Evolutionary conservation across 768 basidiomycete species (phyloP).

Genomic region (Vishniacozyma victoriae): DNA sequence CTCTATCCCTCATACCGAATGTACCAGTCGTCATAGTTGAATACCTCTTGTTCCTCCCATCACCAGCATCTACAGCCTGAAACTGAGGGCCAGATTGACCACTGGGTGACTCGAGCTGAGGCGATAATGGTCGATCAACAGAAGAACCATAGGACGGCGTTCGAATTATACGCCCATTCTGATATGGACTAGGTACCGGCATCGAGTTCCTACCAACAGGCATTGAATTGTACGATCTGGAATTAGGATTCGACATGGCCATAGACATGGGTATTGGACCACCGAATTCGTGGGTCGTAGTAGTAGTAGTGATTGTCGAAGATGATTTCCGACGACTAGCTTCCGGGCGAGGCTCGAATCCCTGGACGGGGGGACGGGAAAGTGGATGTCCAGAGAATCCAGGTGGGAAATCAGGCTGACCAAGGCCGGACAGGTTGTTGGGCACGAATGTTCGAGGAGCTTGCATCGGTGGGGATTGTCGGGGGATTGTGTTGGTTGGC

Average conservation of each 20-base stretch:
- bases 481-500: background rate
- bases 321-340: constrained; percentile 19
- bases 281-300: constrained; percentile 19
- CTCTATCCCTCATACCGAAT: constrained; percentile 14
- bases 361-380: constrained; percentile 11
- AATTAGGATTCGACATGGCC: constrained; percentile 3
- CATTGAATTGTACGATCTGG: constrained; percentile 18
- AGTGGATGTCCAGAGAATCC: background rate
- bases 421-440: background rate
- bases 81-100: no score
- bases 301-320: constrained; percentile 15
- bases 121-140: background rate
- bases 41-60: constrained; percentile 7
- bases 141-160: background rate
- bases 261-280: no score
- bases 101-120: no score
- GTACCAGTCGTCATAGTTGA: constrained; percentile 21
- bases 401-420: background rate
- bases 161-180: background rate
- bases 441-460: background rate
- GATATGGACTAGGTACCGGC: background rate
- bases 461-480: background rate
- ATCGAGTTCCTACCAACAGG: constrained; percentile 11
- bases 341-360: constrained; percentile 13
- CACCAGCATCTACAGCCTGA: background rate